Percentiles rank a stretch among this genome's conserved stretches.
Evolutionary conservation across 2,329 filamentous ascomycete genomes (phyloP).

Genomic region (Nemania sp.): DNA sequence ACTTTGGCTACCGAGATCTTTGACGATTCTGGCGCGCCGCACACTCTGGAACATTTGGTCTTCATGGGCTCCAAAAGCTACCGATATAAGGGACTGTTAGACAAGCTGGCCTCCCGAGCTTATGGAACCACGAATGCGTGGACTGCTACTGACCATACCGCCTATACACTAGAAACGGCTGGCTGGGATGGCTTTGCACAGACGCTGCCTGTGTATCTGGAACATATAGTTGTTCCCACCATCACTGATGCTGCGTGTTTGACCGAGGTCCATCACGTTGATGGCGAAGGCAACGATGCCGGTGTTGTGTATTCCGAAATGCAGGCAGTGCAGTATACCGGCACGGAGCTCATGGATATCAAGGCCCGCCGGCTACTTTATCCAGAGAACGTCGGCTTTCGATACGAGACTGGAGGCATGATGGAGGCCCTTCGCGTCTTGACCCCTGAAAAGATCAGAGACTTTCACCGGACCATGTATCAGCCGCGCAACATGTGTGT

Average conservation of each 20-base stretch:
- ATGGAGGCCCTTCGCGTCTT: constrained; percentile 87
- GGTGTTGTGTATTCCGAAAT: constrained; percentile 99
- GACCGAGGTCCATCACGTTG: constrained; percentile 95
- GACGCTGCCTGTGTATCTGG: constrained; percentile 91
- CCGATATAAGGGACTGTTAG: constrained; percentile 90
- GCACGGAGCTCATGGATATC: constrained; percentile 85
- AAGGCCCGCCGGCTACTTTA: constrained; percentile 80
- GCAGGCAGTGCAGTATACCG: constrained; percentile 90
- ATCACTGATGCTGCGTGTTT: constrained; percentile 91
- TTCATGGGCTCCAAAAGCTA: constrained; percentile 95
- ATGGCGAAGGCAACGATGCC: constrained; percentile 91
- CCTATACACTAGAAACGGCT: constrained; percentile 92
- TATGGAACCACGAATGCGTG: constrained; percentile 96
- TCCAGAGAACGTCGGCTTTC: constrained; percentile 86
- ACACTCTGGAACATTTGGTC: constrained; percentile 80
- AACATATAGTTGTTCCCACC: constrained; percentile 89
- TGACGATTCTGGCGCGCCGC: constrained; percentile 92
- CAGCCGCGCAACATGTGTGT: constrained; percentile 94
- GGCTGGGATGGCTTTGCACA: constrained; percentile 97
- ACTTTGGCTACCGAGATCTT: constrained; percentile 95
- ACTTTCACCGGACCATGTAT: constrained; percentile 96
- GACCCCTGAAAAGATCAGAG: constrained; percentile 87
- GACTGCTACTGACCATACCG: constrained; percentile 95
- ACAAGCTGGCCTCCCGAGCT: constrained; percentile 89
- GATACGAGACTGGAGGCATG: constrained; percentile 98